Conservation (phyloP, 2,329 filamentous ascomycete species). For the Rugonectria rugulosa region DNA sequence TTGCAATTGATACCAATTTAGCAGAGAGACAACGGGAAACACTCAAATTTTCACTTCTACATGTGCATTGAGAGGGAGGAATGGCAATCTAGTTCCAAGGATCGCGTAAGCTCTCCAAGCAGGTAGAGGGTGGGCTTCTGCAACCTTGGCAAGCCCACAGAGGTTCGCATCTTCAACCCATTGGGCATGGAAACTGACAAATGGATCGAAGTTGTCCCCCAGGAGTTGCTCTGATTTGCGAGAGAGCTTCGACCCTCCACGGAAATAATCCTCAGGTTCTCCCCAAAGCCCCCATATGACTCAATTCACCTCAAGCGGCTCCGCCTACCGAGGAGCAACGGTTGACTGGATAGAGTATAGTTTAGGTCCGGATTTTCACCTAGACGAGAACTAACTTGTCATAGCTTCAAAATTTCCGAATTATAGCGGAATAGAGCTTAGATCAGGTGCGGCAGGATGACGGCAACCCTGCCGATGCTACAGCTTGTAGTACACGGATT, state of each 20-base stretch:
- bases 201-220: not conserved
- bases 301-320: too few relatives aligned
- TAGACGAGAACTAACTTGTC: not conserved
- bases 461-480: too few relatives aligned
- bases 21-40: not conserved
- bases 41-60: not conserved
- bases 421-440: not conserved
- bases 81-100: not conserved
- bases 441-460: too few relatives aligned
- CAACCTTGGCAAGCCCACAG: not conserved
- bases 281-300: too few relatives aligned
- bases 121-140: too few relatives aligned
- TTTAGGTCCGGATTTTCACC: not conserved
- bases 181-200: not conserved
- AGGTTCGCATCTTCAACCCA: not conserved
- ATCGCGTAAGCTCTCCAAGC: not conserved
- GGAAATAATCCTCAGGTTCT: too few relatives aligned
- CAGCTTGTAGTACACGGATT: not conserved
- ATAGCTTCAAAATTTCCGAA: too few relatives aligned
- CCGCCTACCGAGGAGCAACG: not conserved
- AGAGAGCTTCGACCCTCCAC: too few relatives aligned
- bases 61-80: too few relatives aligned
- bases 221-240: not conserved
- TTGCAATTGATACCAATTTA: not conserved
- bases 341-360: not conserved